These are phyloP conservation scores for Prunus fruticosa DNA, from an alignment of 306 rosid species.

Conservation along the genomic window DNA sequence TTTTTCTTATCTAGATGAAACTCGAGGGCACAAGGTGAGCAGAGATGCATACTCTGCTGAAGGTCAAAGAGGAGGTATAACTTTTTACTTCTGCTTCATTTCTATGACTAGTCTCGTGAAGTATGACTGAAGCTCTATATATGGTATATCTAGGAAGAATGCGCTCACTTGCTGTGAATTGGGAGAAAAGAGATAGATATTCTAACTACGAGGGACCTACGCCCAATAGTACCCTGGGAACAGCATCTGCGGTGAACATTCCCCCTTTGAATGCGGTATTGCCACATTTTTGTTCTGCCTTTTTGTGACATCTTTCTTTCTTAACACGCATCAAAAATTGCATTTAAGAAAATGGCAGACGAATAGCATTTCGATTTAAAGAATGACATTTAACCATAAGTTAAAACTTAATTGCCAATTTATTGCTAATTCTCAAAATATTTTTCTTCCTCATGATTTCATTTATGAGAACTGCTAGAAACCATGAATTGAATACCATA, in stretches of 20 bases:
- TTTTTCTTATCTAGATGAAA: constrained; percentile 48
- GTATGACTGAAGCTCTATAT: constrained; percentile 19
- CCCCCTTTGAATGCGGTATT: constrained; percentile 60
- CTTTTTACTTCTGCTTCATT: constrained; percentile 22
- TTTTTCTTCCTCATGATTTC: background rate
- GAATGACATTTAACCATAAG: background rate
- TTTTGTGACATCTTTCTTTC: constrained; percentile 15
- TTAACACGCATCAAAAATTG: constrained; percentile 2
- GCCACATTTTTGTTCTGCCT: constrained; percentile 19
- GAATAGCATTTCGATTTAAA: background rate
- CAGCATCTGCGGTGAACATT: constrained; percentile 45
- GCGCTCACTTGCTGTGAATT: constrained; percentile 59
- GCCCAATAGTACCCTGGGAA: constrained; percentile 50
- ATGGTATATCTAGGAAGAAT: constrained; percentile 58
- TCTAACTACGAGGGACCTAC: constrained; percentile 60
- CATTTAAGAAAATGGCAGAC: background rate
- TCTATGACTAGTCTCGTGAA: constrained; percentile 19
- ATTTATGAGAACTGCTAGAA: background rate
- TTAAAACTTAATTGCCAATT: background rate
- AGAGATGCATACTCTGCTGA: constrained; percentile 60
- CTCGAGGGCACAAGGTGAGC: constrained; percentile 54
- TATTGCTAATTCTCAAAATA: background rate
- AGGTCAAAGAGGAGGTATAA: constrained; percentile 71
- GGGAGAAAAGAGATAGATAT: constrained; percentile 80
- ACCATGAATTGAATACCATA: background rate